These are phyloP conservation scores for Botrytis byssoidea DNA, from an alignment of 2,329 filamentous ascomycete species.

Conservation along the genomic window DNA sequence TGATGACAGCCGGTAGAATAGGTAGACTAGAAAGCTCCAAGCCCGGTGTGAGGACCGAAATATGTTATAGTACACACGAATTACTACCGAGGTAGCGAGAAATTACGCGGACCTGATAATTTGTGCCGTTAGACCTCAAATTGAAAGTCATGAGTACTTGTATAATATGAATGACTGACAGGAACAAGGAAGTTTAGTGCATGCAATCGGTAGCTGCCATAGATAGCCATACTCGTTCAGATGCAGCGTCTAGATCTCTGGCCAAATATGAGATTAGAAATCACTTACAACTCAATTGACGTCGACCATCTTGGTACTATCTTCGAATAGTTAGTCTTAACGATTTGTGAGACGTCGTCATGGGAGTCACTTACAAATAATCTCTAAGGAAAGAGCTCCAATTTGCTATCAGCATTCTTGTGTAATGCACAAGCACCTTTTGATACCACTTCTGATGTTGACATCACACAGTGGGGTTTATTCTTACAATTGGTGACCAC, in stretches of 20 bases:
- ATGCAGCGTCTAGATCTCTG: neutral
- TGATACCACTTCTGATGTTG: neutral
- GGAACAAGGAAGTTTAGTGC: neutral
- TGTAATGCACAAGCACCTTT: neutral
- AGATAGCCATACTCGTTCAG: neutral
- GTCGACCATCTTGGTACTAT: neutral
- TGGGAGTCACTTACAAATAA: neutral
- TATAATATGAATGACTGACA: neutral
- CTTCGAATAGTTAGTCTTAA: neutral
- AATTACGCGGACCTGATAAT: neutral
- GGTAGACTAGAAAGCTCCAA: neutral
- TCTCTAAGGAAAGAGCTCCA: neutral
- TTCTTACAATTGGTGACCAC: neutral
- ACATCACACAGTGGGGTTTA: neutral
- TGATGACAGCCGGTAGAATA: neutral
- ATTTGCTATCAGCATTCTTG: neutral
- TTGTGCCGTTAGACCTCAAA: neutral
- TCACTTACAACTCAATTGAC: neutral
- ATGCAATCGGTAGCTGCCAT: neutral
- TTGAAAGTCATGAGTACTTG: neutral
- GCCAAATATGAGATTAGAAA: neutral
- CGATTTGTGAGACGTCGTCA: neutral
- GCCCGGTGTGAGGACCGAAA: neutral
- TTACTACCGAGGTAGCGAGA: neutral
- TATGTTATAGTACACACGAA: neutral